Conservation (phyloP, 2,329 filamentous ascomycete species). For the Monosporascus ibericus region DNA sequence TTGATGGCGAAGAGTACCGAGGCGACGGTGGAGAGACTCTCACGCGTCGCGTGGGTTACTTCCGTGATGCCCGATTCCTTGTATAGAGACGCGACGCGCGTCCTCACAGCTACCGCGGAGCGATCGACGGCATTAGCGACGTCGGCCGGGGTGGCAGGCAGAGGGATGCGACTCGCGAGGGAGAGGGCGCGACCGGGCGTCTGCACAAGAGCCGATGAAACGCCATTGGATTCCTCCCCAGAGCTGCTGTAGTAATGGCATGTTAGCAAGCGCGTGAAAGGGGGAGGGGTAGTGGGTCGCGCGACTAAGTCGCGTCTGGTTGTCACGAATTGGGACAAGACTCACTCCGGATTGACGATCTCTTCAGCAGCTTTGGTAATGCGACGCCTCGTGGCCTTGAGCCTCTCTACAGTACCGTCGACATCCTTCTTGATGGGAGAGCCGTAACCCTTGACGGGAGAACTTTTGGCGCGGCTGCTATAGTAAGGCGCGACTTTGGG, state of each 20-base stretch:
- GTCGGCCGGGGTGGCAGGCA: slow-evolving; percentile 74
- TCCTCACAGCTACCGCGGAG: slow-evolving; percentile 59
- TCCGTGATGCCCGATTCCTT: slow-evolving; percentile 62
- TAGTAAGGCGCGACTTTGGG: slow-evolving; percentile 70
- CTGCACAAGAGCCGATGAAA: slow-evolving; percentile 40
- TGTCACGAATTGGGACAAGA: slow-evolving; percentile 56
- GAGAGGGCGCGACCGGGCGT: slow-evolving; percentile 47
- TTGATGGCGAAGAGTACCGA: slow-evolving; percentile 65
- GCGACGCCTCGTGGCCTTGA: slow-evolving; percentile 22
- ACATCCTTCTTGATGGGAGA: slow-evolving; percentile 42
- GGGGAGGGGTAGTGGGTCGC: slow-evolving; percentile 64
- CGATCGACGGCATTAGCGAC: slow-evolving; percentile 73
- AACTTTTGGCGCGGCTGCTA: slow-evolving; percentile 54
- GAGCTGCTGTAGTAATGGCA: slow-evolving; percentile 30
- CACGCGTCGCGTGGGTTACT: slow-evolving; percentile 58
- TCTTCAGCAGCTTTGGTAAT: slow-evolving; percentile 48
- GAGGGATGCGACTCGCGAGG: slow-evolving; percentile 56
- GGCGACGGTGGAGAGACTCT: slow-evolving; percentile 64
- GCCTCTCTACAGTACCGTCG: slow-evolving; percentile 17
- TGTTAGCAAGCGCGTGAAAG: slow-evolving; percentile 51
- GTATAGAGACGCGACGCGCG: slow-evolving; percentile 59
- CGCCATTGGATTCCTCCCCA: slow-evolving; percentile 26
- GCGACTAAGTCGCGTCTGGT: slow-evolving; percentile 40
- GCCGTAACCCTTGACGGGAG: slow-evolving; percentile 43
- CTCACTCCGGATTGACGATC: slow-evolving; percentile 63